Base-by-base conservation (phyloP, 345 rosid species). In the Hibiscus trionum region DNA sequence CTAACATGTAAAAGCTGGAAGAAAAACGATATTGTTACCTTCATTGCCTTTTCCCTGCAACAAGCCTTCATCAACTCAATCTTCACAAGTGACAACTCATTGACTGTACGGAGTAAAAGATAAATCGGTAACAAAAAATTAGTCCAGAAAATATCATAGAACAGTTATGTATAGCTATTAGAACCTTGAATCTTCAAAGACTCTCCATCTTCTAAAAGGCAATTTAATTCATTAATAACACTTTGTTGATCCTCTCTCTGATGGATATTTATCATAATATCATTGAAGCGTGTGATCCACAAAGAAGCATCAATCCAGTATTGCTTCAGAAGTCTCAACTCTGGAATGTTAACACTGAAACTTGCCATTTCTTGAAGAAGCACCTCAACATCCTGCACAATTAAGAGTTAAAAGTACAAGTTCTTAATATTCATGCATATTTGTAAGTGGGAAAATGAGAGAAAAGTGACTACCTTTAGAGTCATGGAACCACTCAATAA, bases 31-130 rank as follows among this genome's bases (percentile, higher is more conserved):
- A 24, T 42, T 58, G 44, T 63, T 81, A 94, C 98, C 88, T 83
- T 88, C 73, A 63, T 72, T 66, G 91, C 97, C 74, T 87, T 90
- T 56, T 72, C 89, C 72, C 97, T 82, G 83, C 98, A 94, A 75
- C 78, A 73, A 69, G 97, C 96, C 86, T 91, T 94, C 79, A 83
- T 87, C 85, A 91, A 75, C 84, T 91, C 98, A 80, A 79, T 77
- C 79, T 90, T 90, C 72, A 94, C 81, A 55, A 81, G 79, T 71
- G 96, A 83, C 75, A 91, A 76, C 62, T 84, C 87, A 75, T 90
- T 88, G 71, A 90, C 98, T 94, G 85, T 70, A 65, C 76, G 72
- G 49, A 62, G 56, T 65, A 66, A 66, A 1, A 24, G 57, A 42
- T 21, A 78, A 68, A 60, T 55, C 44, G 71, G 39, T 46, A 19